phyloP scores from a whole-genome alignment of 2,329 filamentous ascomycete species.

The Cladosporium cucumerinum region DNA sequence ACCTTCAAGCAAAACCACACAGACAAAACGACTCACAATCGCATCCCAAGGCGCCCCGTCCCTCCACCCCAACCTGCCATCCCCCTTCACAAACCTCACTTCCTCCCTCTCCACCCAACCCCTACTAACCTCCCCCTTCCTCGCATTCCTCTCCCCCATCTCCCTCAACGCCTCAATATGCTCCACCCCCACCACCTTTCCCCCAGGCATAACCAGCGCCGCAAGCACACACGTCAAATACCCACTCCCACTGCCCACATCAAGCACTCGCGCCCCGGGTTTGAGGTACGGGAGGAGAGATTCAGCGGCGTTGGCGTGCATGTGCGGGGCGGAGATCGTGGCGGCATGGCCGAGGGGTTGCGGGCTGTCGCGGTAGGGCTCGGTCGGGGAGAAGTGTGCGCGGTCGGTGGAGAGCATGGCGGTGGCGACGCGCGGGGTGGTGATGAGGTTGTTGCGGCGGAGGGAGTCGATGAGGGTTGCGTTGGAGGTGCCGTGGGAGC shows the following conservation, averaged over 20 bases:
- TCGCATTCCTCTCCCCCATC: slow-evolving; percentile 41
- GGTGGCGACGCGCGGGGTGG: slow-evolving; percentile 65
- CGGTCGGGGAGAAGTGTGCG: slow-evolving; percentile 70
- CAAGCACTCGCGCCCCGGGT: slow-evolving; percentile 49
- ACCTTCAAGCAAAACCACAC: neutral
- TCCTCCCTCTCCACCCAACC: slow-evolving; percentile 60
- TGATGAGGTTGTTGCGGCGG: slow-evolving; percentile 67
- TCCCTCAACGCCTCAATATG: slow-evolving; percentile 48
- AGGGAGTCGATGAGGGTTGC: slow-evolving; percentile 75
- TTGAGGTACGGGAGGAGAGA: slow-evolving; percentile 57
- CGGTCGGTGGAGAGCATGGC: slow-evolving; percentile 84
- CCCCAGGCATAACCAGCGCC: slow-evolving; percentile 61
- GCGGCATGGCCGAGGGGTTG: slow-evolving; percentile 65
- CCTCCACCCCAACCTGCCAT: slow-evolving; percentile 51
- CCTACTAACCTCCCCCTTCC: slow-evolving; percentile 46
- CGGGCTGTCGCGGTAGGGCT: slow-evolving; percentile 71
- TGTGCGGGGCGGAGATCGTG: slow-evolving; percentile 71
- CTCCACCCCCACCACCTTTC: slow-evolving; percentile 46
- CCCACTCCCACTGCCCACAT: slow-evolving; percentile 51
- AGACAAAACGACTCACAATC: slow-evolving; percentile 48
- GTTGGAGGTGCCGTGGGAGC: slow-evolving; percentile 73
- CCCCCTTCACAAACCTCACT: slow-evolving; percentile 70
- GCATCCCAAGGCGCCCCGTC: slow-evolving; percentile 70
- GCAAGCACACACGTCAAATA: slow-evolving; percentile 89
- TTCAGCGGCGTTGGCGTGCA: slow-evolving; percentile 66